Evolutionary conservation across 768 basidiomycete genomes (phyloP), one percentile per base, ranked within the genome.

Genomic region (Lepiota subincarnata): DNA sequence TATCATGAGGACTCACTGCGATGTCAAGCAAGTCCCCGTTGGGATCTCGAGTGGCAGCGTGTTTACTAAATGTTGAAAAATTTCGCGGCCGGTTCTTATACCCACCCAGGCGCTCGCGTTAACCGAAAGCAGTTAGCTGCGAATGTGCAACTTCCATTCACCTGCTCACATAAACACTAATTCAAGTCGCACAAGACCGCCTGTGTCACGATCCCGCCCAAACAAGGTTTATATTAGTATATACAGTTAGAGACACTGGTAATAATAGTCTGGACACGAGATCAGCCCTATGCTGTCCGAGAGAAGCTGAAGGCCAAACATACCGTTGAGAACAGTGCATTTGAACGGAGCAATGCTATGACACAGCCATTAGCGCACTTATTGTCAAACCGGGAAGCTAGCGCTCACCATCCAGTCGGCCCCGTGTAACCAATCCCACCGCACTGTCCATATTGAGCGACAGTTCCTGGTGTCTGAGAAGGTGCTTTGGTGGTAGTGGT

Each of bases 381-480:
- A 28, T 28, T 14, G 16, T 34, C 20, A 35, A 40, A 13, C n/a
- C 28, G 6, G 28, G 22, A 39, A 26, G 24, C 1, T 22, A 26
- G 18, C 6, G 59, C 67, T 20, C 56, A 72, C 72, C 75, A 77
- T 18, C 42, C 65, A 22, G 71, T 75, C 13, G 68, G 52, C 10
- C 74, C 74, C 10, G 70, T 64, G 53, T 61, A 77, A 10, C 70
- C 69, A 50, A 60, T 68, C 12, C 75, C 75, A 58, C 76, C 76
- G 49, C 74, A 77, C 51, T 76, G 75, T 1, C 68, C 74, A 39
- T 71, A 76, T 22, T 75, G 65, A 5, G 69, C 60, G 3, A 70
- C 68, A 11, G 71, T 67, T 18, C 69, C 68, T 19, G 57, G 46
- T 1, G 61, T 53, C 13, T 62, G 54, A 4, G 63, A 50, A 8